Conservation (phyloP, 768 basidiomycete species). For the Suillus lakei region DNA sequence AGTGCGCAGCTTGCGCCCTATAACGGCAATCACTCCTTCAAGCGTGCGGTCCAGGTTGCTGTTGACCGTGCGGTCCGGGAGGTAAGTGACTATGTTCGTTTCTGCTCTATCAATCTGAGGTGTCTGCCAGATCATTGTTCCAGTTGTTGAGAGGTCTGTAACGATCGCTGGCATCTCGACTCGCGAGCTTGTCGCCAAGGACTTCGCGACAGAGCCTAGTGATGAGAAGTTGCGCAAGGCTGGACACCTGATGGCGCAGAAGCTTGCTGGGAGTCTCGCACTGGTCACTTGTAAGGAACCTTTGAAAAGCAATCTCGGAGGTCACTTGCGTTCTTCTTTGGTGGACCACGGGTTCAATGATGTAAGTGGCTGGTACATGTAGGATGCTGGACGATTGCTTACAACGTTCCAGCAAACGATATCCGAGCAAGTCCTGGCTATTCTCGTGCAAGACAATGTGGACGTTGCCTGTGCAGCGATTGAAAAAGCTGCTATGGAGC, state of each 20-base stretch:
- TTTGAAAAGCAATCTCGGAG: constrained; percentile 87
- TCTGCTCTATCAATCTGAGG: not conserved
- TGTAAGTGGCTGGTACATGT: constrained; percentile 41
- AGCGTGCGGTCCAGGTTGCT: constrained; percentile 87
- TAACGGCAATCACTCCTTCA: constrained; percentile 81
- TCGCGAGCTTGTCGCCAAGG: constrained; percentile 91
- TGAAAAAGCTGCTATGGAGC: constrained; percentile 97
- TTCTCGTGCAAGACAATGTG: constrained; percentile 90
- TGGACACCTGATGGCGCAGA: constrained; percentile 95
- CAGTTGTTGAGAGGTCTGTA: constrained; percentile 97
- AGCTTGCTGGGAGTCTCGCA: constrained; percentile 94
- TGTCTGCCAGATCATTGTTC: constrained; percentile 79
- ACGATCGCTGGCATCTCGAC: constrained; percentile 99
- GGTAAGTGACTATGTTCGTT: constrained; percentile 44
- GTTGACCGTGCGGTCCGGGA: constrained; percentile 96
- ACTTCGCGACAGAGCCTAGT: constrained; percentile 91
- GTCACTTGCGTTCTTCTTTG: constrained; percentile 83
- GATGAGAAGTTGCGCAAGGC: constrained; percentile 91
- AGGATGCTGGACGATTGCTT: constrained; percentile 13
- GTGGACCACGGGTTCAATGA: constrained; percentile 90
- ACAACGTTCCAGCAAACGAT: constrained; percentile 58
- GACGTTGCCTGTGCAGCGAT: constrained; percentile 94
- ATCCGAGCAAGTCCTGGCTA: constrained; percentile 75
- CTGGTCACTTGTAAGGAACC: constrained; percentile 99
- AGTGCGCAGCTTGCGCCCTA: constrained; percentile 76